Base-by-base conservation (phyloP, 164 flowering plant species). In the Pachysandra terminalis region DNA sequence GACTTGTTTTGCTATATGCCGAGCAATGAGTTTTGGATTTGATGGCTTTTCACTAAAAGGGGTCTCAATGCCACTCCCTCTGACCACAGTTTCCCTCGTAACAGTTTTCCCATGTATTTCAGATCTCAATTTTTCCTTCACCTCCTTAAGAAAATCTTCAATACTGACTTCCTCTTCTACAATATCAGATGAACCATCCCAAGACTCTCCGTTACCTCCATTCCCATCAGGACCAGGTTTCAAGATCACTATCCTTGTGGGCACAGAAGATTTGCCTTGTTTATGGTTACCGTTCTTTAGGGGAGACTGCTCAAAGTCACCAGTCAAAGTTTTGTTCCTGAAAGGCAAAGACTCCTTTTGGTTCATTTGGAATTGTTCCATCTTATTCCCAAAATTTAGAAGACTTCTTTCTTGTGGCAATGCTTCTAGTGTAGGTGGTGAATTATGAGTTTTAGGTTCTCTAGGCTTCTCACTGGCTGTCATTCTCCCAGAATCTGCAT, bases 131-230 rank as follows among this genome's bases (percentile, higher is more conserved):
- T 93, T 81, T 64, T 86, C 93, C 74, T 85, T 91, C 65, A 93
- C 97, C 80, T 91, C 98, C 78, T 88, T 91, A 52, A 93, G 93
- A 77, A 93, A 87, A 78, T 85, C 84, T 75, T 91, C 91, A 41
- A 93, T 87, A 45, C 87, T 81, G 23, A 77, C 84, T 75, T 84
- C 79, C 24, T 83, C 89, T 70, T 77, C 88, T 27, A 75, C 69
- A 41, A 72, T 77, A 48, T 85, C 82, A 16, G 91, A 78, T 57
- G 90, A 81, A 65, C 83, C 77, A 53, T 79, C 64, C 81, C 85
- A 81, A 24, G 87, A 80, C n/a, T 86, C 88, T 49, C 85, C 88
- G 63, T 60, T 75, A 64, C 65, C 71, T 52, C 63, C 72, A 67
- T 75, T 65, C 70, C 77, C 82, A 65, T 89, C 87, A 78, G 85